phyloP scores from a whole-genome alignment of 2,329 filamentous ascomycete genomes.

The Exophiala sp. region DNA sequence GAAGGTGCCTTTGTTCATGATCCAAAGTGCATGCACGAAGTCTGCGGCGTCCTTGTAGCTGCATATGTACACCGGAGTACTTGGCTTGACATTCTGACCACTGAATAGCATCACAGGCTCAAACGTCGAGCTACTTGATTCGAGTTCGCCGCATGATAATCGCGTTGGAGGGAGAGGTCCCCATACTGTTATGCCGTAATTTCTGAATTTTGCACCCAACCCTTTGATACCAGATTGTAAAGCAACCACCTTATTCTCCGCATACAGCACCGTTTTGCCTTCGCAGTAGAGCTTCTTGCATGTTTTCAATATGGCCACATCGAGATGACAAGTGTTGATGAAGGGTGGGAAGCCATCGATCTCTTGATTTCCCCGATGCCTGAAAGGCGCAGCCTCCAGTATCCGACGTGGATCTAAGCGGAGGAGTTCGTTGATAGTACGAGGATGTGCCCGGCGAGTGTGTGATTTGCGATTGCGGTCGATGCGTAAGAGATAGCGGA shows the following conservation, averaged over 20 bases:
- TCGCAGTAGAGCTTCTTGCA: constrained; percentile 19
- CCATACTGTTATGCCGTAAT: constrained; percentile 22
- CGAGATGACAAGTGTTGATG: constrained; percentile 14
- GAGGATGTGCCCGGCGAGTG: constrained; percentile 16
- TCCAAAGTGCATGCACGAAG: constrained; percentile 24
- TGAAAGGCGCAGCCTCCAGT: constrained; percentile 23
- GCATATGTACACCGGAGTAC: constrained; percentile 20
- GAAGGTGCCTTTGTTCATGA: constrained; percentile 22
- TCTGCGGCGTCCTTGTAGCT: constrained; percentile 16
- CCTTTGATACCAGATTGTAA: constrained; percentile 22
- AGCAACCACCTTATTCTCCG: constrained; percentile 21
- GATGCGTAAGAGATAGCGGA: constrained; percentile 19
- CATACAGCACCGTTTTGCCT: constrained; percentile 16
- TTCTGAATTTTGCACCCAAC: constrained; percentile 19
- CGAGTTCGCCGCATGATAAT: not conserved
- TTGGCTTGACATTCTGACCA: constrained; percentile 8
- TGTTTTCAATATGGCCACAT: constrained; percentile 17
- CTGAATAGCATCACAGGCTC: constrained; percentile 20
- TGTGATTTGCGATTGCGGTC: constrained; percentile 20
- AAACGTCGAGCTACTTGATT: constrained; percentile 1
- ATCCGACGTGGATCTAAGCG: constrained; percentile 16
- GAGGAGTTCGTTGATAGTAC: constrained; percentile 13
- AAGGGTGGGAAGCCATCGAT: constrained; percentile 20
- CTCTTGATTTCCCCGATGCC: constrained; percentile 20
- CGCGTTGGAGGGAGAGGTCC: constrained; percentile 14